Evolutionary conservation across 2,329 filamentous ascomycete species (phyloP).

Genomic region (Phaeoacremonium minimum): DNA sequence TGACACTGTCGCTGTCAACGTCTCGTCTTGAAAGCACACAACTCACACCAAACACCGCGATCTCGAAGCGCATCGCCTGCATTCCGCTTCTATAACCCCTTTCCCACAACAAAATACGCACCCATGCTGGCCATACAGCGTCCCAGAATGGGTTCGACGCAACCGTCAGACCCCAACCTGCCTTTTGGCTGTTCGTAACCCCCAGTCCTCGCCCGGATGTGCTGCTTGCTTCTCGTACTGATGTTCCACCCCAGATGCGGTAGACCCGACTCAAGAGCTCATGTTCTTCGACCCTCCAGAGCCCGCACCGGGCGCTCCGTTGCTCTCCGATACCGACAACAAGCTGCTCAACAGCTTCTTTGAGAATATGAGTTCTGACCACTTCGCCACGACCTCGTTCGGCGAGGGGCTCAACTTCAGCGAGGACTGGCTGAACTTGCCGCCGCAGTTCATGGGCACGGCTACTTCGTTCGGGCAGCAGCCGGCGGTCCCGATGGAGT

Average conservation of each 20-base stretch:
- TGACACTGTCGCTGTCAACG: too few relatives aligned
- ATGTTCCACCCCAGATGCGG: conserved; percentile 34
- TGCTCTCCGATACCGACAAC: conserved; percentile 60
- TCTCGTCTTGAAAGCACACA: too few relatives aligned
- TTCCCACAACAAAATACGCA: conserved; percentile 28
- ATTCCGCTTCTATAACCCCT: neutral
- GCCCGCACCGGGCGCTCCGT: conserved; percentile 58
- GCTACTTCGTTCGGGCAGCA: conserved; percentile 59
- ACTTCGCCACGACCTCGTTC: conserved; percentile 44
- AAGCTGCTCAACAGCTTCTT: conserved; percentile 56
- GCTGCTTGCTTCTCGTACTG: conserved; percentile 22
- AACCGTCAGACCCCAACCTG: conserved; percentile 49
- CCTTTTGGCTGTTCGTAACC: conserved; percentile 64
- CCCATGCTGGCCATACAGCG: conserved; percentile 54
- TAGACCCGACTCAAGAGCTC: conserved; percentile 36
- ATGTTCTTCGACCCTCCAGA: conserved; percentile 52
- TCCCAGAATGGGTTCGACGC: conserved; percentile 57
- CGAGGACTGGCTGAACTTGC: conserved; percentile 53
- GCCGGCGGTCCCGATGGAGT: conserved; percentile 21
- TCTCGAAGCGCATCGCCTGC: too few relatives aligned
- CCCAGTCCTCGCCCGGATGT: too few relatives aligned
- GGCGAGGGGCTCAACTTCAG: conserved; percentile 46
- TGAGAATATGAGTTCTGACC: conserved; percentile 45
- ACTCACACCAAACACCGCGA: too few relatives aligned
- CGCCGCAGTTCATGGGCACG: conserved; percentile 62